Evolutionary conservation across 2,329 filamentous ascomycete species (phyloP), one percentile per base, ranked within the genome.

Genomic region (Fusarium sp.): DNA sequence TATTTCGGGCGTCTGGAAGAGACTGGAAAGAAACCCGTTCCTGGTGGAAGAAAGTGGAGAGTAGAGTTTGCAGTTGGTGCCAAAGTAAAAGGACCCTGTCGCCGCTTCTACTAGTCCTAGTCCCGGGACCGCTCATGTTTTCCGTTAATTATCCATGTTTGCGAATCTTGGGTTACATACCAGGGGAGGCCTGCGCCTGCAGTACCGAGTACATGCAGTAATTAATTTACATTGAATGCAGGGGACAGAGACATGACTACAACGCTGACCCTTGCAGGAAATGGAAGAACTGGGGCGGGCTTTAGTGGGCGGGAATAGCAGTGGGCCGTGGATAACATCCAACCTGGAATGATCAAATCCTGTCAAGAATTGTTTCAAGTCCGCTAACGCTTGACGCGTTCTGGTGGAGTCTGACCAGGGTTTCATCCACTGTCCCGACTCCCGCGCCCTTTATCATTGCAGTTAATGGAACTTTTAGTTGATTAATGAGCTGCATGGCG

Each of bases 1-100:
- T 41, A 53, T 51, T 54, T 68, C 65, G 65, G 65, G 27, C 59
- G 33, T 68, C 65, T 69, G 44, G 62, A 68, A 69, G 47, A 55
- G 66, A 69, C 56, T 69, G 66, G 65, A 68, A 68, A 65, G 48
- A 67, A 67, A 46, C n/a, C 66, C 66, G 66, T 46, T 62, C 47
- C 30, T 17, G 35, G 7, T 37, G 35, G 66, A 62, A 67, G 66
- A 62, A 62, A 67, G 66, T 69, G 66, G 66, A 49, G 56, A 62
- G 33, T 35, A 49, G 56, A 62, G 33, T 35, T 35, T 55, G 44
- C 40, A 51, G 45, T 39, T 64, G 52, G 61, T 53, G 59, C 50
- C 40, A 43, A 61, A 66, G 65, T 62, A 56, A 65, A 62, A 35
- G 37, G 45, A 56, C 27, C 11, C 47, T 41, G 43, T 49, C 27